Evolutionary conservation across 1,284 basidiomycete genomes (phyloP), one percentile per base, ranked within the genome.

Genomic region (Naganishia liquefaciens): DNA sequence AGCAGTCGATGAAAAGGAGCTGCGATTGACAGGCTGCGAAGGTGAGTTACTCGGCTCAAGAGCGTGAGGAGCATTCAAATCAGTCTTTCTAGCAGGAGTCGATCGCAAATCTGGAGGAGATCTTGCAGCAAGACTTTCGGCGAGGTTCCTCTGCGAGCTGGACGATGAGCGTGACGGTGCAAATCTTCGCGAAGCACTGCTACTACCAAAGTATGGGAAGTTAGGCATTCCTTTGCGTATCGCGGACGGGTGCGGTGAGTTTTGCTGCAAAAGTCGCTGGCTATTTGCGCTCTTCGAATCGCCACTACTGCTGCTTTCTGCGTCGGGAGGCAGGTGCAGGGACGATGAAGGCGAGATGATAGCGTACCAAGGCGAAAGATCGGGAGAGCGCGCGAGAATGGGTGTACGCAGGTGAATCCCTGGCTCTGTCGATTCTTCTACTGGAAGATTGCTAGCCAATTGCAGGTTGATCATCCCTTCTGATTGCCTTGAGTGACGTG

Each of bases 371-470:
- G 15, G 13, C 13, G 25, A 7, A 21, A 37, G 44, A 15, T 37
- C 55, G 6, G 55, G 44, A 49, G 33, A 46, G 7, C 44, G 43
- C 13, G 39, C 25, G 2, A 25, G 11, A 5, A 40, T 3, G 17
- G 53, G 53, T 6, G 23, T 21, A 21, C 33, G 27, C 23, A 23
- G 9, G n/a, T n/a, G 19, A 44, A n/a, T 19, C 19, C 23, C 19
- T 44, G 43, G 19, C 15, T 44, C 43, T n/a, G 21, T 25, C 1
- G 25, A 21, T 6, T 30, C 51, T 53, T 53, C 30, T 0, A 53
- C 51, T 21, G 19, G 11, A n/a, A 39, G 30, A 39, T 53, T 53
- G 51, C 51, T 53, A 19, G 51, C 51, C 28, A 53, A n/a, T 11
- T 53, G 51, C 28, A 21, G 9, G 4, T n/a, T n/a, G 15, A 53